Base-by-base conservation (phyloP, 2,329 filamentous ascomycete species). In the Camillea tinctor region DNA sequence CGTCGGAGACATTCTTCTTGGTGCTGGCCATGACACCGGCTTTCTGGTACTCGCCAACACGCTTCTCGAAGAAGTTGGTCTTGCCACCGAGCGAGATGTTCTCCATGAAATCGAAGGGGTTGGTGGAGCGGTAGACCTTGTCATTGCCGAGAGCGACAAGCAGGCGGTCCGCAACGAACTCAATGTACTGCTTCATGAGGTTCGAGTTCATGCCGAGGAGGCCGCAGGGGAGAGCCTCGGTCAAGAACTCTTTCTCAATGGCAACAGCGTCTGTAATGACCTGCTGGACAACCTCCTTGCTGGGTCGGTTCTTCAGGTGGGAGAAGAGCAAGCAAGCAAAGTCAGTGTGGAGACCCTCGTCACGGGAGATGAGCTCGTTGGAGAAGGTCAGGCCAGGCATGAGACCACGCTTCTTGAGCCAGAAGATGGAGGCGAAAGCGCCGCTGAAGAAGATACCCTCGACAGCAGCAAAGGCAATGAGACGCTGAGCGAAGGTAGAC, bases 1-100 rank as follows among this genome's bases (percentile, higher is more conserved):
- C 80, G 65, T 77, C 68, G 57, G 72, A 57, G 58, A 73, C 70
- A n/a, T 80, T 76, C 76, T 90, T 88, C 82, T 93, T 93, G 70
- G 89, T 91, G 81, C 91, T 93, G 73, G 89, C 89, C 92, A 99
- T 96, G 77, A 99, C 94, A 83, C 95, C 95, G 44, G 95, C 93
- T 86, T 99, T 99, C 81, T 99, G 95, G 87, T 99, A 99, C 74
- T 99, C 95, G 76, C 90, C 95, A 60, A 99, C 95, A 71, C 95
- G 92, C 91, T 99, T 99, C 90, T 99, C 95, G 77, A 99, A 99
- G 87, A 99, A 99, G 88, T 99, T 99, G 77, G 95, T 99, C 91
- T 99, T 99, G 79, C 95, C 95, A 56, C 93, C 92, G 11, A 99
- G 86, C 21, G 95, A 98, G 79, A 99, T 99, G 81, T 97, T 97